Conservation (phyloP, 768 basidiomycete genomes). For the Leucocoprinus sp. region DNA sequence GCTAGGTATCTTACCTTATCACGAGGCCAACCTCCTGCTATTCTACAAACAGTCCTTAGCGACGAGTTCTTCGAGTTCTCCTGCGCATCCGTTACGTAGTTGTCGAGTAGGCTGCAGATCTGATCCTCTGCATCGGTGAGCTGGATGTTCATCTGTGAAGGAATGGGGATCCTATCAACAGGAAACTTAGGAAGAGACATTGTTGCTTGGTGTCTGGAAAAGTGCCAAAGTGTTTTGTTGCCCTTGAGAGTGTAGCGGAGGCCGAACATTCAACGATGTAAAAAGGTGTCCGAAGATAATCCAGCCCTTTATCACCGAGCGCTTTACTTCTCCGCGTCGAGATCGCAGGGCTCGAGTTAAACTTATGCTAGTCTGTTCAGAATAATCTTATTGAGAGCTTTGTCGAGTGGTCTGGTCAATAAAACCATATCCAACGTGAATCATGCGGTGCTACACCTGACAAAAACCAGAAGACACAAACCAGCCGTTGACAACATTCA, state of each 20-base stretch:
- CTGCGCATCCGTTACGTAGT: slow-evolving; percentile 55
- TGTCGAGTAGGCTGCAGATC: slow-evolving; percentile 74
- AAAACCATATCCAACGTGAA: too few species aligned
- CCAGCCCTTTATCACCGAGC: neutral
- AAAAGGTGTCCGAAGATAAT: neutral
- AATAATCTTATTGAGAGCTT: too few species aligned
- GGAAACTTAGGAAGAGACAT: slow-evolving; percentile 15
- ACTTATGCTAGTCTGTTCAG: too few species aligned
- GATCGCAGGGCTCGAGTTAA: too few species aligned
- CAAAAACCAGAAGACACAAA: too few species aligned
- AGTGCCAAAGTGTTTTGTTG: neutral
- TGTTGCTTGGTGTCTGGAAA: slow-evolving; percentile 3
- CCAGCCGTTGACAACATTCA: too few species aligned
- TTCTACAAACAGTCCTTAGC: slow-evolving; percentile 64
- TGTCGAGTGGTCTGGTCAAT: too few species aligned
- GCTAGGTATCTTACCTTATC: slow-evolving; percentile 65
- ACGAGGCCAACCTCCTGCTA: slow-evolving; percentile 97
- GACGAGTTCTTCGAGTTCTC: slow-evolving; percentile 41
- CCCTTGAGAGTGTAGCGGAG: neutral
- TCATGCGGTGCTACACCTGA: too few species aligned
- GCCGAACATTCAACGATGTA: slow-evolving; percentile 9
- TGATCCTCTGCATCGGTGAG: slow-evolving; percentile 62
- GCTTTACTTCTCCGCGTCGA: neutral
- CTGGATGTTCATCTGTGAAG: slow-evolving; percentile 31
- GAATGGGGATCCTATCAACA: slow-evolving; percentile 14